Base-by-base conservation (phyloP, 2,329 filamentous ascomycete genomes). In the Alternaria alternata region DNA sequence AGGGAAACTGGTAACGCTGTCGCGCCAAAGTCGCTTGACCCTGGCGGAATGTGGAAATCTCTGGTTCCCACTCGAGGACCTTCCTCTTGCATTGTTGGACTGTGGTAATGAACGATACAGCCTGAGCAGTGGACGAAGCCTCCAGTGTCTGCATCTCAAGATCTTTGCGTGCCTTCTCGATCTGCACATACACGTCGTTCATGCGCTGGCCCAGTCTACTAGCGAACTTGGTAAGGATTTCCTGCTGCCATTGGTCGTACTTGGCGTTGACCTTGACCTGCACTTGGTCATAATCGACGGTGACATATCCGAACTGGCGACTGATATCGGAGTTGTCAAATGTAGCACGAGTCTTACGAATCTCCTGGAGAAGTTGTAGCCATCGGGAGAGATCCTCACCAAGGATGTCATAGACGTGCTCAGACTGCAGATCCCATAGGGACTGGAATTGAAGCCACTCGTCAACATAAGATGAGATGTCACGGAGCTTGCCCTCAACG, bases 371-470 rank as follows among this genome's bases (percentile, higher is more conserved):
- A 41, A 97, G 84, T 76, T 98, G 94, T 32, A 99, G 84, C 95
- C 95, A 99, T 71, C 92, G 89, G 7, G 93, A 91, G 18, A 99
- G 86, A 73, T 97, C 91, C 65, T 98, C 94, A 11, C 94, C 94
- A 7, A 99, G 86, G 53, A 92, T 88, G 63, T 96, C 93, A 73
- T 97, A 97, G 1, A 99, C 93, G 69, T 97, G 92, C 65, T 97
- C 94, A 3, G 94, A 93, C 76, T 97, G 94, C 58, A 99, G 85
- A 82, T 99, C 95, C 95, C 95, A 99, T 0, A 99, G 86, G 7
- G 94, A 98, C 79, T 99, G 95, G 80, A 98, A 99, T 71, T 97
- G 95, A 46, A 99, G 85, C 95, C 95, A 99, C 79, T 98, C 96
- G 76, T 97, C 93, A 9, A 99, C 93, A 69, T 99, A 99, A 4